These are phyloP conservation scores for Suillus brevipes DNA, from an alignment of 768 basidiomycete species.

Conservation along the genomic window DNA sequence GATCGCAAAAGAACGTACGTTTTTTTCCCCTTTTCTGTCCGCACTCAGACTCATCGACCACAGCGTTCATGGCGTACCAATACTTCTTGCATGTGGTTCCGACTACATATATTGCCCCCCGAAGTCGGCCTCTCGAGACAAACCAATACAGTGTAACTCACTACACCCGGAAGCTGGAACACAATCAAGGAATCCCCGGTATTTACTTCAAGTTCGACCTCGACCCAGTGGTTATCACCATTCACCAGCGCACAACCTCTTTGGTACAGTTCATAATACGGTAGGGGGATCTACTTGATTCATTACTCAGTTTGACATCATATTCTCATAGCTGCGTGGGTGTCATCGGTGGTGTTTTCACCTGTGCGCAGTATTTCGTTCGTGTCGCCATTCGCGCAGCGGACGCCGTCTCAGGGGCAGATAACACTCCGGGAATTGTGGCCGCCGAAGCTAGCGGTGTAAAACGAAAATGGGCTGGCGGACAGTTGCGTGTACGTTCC, in stretches of 20 bases:
- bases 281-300: slow-evolving; percentile 24
- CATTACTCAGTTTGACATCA: slow-evolving; percentile 1
- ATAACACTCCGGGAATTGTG: slow-evolving; percentile 57
- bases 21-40: slow-evolving; percentile 4
- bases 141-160: slow-evolving; percentile 95
- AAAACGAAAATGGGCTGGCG: slow-evolving; percentile 69
- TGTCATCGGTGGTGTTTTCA: slow-evolving; percentile 92
- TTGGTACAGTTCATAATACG: slow-evolving; percentile 82
- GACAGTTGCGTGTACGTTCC: slow-evolving; percentile 59
- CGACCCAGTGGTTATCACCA: slow-evolving; percentile 83
- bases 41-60: neutral
- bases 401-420: slow-evolving; percentile 56
- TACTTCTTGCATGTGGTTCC: slow-evolving; percentile 96
- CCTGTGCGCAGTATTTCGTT: slow-evolving; percentile 78
- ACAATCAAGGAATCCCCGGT: slow-evolving; percentile 81
- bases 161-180: slow-evolving; percentile 74
- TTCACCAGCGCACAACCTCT: slow-evolving; percentile 86
- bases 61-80: slow-evolving; percentile 89
- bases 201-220: slow-evolving; percentile 99
- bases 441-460: slow-evolving; percentile 66
- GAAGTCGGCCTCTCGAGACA: slow-evolving; percentile 61
- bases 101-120: slow-evolving; percentile 85
- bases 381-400: slow-evolving; percentile 63
- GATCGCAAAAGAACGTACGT: slow-evolving; percentile 65
- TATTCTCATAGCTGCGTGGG: slow-evolving; percentile 62